Percentiles rank a stretch among this genome's conserved stretches.
phyloP scores from a whole-genome alignment of 2,329 filamentous ascomycete genomes.

The Trichophyton benhamiae region DNA sequence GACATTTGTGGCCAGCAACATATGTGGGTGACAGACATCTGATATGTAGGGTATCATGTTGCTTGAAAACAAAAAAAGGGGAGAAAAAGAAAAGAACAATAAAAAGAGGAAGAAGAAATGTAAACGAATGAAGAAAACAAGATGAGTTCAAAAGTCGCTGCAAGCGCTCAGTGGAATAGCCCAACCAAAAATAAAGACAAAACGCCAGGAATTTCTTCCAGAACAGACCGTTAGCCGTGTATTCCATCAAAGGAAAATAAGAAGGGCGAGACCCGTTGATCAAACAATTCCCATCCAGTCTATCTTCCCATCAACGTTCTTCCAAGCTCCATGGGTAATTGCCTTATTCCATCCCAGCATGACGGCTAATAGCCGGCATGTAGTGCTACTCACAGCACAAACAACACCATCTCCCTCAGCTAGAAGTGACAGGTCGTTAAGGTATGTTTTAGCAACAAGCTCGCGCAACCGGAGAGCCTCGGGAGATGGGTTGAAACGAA shows the following conservation, averaged over 20 bases:
- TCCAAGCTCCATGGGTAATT: slow-evolving; percentile 51
- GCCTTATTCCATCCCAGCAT: slow-evolving; percentile 73
- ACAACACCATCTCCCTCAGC: slow-evolving; percentile 57
- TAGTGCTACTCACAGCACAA: slow-evolving; percentile 55
- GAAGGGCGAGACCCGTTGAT: slow-evolving; percentile 1
- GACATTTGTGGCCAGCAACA: slow-evolving; percentile 1
- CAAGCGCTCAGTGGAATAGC: not conserved
- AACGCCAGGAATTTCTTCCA: not conserved
- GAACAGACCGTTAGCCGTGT: not conserved
- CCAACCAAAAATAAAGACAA: not conserved
- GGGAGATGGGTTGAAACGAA: slow-evolving; percentile 19
- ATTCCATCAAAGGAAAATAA: not conserved
- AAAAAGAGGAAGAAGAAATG: no score
- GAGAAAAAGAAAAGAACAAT: not conserved
- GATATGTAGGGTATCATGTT: slow-evolving; percentile 1
- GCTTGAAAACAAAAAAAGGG: not conserved
- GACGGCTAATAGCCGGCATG: slow-evolving; percentile 62
- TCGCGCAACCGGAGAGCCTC: slow-evolving; percentile 55
- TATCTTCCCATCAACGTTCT: slow-evolving; percentile 64
- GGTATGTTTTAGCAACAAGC: slow-evolving; percentile 65
- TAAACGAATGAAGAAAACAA: not conserved
- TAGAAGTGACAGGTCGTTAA: slow-evolving; percentile 67
- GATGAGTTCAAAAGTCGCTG: not conserved
- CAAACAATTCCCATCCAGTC: slow-evolving; percentile 43
- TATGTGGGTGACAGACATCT: not conserved